Conservation (phyloP, 352 stramenopile species). For the Globisporangium camurandrum region DNA sequence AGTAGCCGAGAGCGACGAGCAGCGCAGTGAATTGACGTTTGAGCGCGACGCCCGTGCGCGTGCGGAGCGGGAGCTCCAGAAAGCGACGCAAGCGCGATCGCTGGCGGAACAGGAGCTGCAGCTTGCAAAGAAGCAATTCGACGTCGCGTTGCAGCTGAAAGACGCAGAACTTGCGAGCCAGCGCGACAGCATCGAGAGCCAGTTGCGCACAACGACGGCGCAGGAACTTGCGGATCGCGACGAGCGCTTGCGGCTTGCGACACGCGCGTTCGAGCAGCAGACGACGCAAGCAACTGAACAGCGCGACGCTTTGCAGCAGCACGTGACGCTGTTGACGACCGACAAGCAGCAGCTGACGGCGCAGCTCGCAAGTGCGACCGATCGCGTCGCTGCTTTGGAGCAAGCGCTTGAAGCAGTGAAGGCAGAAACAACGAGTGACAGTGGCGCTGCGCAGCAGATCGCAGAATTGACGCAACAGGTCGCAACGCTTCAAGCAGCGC, state of each 20-base stretch:
- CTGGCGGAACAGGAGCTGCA: conserved; percentile 62
- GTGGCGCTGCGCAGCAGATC: conserved; percentile 41
- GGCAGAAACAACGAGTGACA: conserved; percentile 12
- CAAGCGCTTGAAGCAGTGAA: conserved; percentile 17
- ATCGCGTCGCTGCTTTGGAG: conserved; percentile 14
- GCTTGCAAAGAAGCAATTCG: conserved; percentile 65
- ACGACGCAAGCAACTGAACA: conserved; percentile 24
- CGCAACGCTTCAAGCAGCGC: conserved; percentile 31
- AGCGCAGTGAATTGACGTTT: conserved; percentile 50
- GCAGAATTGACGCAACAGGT: conserved; percentile 44
- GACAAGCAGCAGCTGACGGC: background rate
- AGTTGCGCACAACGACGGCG: conserved; percentile 32
- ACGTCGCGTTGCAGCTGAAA: conserved; percentile 52
- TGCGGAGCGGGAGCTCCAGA: conserved; percentile 50
- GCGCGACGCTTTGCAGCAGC: conserved; percentile 18
- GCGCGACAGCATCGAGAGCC: conserved; percentile 11
- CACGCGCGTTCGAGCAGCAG: conserved; percentile 22
- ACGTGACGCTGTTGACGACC: conserved; percentile 20
- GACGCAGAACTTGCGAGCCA: conserved; percentile 42
- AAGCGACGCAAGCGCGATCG: conserved; percentile 46
- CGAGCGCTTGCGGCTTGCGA: conserved; percentile 29
- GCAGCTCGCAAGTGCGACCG: background rate
- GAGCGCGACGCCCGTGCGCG: conserved; percentile 50
- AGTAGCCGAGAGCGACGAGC: conserved; percentile 39
- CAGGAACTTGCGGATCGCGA: conserved; percentile 34